Conservation (phyloP, 805 yeast species). For the Nakazawaea populi region DNA sequence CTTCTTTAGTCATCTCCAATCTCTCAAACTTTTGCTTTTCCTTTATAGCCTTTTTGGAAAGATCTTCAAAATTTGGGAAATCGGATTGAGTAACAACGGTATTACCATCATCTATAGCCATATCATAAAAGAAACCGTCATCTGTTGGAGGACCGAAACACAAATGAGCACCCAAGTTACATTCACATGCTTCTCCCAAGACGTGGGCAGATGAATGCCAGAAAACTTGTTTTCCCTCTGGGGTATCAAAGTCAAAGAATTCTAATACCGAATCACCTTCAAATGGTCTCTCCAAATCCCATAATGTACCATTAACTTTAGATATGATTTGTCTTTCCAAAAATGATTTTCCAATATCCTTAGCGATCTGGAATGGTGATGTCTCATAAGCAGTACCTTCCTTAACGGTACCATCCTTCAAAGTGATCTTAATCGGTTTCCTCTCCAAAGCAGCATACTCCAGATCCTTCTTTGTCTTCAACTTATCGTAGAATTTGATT, state of each 20-base stretch:
- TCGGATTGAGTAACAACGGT: slow-evolving; percentile 75
- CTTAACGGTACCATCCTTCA: slow-evolving; percentile 80
- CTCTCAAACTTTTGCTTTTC: slow-evolving; percentile 95
- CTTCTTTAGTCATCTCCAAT: slow-evolving; percentile 86
- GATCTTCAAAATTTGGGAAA: slow-evolving; percentile 77
- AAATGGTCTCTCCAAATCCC: slow-evolving; percentile 95
- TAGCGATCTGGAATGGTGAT: slow-evolving; percentile 81
- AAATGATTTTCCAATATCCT: slow-evolving; percentile 78
- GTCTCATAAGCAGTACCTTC: slow-evolving; percentile 87
- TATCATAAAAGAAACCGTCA: slow-evolving; percentile 97
- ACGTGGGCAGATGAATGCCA: slow-evolving; percentile 99
- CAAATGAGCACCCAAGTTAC: slow-evolving; percentile 91
- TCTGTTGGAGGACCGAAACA: slow-evolving; percentile 95
- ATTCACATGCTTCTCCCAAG: slow-evolving; percentile 96
- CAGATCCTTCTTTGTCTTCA: slow-evolving; percentile 73
- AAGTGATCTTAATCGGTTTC: slow-evolving; percentile 63
- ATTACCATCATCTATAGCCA: slow-evolving; percentile 76
- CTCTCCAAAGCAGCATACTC: slow-evolving; percentile 56
- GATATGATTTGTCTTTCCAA: slow-evolving; percentile 87
- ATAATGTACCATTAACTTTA: slow-evolving; percentile 81
- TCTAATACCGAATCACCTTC: slow-evolving; percentile 68
- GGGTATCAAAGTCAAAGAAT: slow-evolving; percentile 83
- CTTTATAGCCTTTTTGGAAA: slow-evolving; percentile 85
- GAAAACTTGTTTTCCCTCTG: slow-evolving; percentile 93
- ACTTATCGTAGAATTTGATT: slow-evolving; percentile 68